Base-by-base conservation (phyloP, 2,329 filamentous ascomycete species). In the Diaporthe ampelina region DNA sequence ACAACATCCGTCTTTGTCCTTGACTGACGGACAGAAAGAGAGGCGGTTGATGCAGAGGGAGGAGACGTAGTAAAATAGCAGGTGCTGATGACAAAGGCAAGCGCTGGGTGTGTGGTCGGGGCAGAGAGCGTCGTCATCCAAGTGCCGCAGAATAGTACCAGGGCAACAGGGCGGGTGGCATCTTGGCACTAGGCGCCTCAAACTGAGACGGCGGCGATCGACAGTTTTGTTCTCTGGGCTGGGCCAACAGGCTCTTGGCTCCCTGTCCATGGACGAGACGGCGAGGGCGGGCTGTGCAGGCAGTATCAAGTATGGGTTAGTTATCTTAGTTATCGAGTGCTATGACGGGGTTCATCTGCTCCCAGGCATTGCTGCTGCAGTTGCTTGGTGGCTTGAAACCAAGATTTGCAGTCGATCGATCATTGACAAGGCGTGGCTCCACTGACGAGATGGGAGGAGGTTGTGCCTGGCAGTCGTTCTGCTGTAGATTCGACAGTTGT, bases 321-420 rank as follows among this genome's bases (percentile, higher is more conserved):
- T 24, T 24, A 11, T 43, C 48, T 29, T 29, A 40, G 35, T 43
- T 10, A 15, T n/a, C 8, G 24, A 21, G 37, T 61, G 58, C 37
- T 45, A 29, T 61, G 58, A 61, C 58, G 58, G 37, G 58, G 58
- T 45, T 45, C 58, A 45, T 63, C 59, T 63, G 59, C 58, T 26
- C 24, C 24, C 58, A 45, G n/a, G 58, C 37, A 21, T 45, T n/a
- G 32, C 54, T 45, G 58, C 58, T 4, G 32, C 56, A 37, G 29
- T 21, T 45, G 32, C 48, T 52, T 13, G 19, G 9, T 24, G 32
- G 50, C 29, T 68, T 54, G 48, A 68, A 68, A 68, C 63, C 17
- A 3, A 68, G 63, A 68, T 68, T 54, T n/a, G n/a, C 48, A 40
- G 63, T 68, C 45, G 63, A 68, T 68, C 63, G 63, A 54, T 37